Evolutionary conservation across 371 early-diverging fungal genomes (phyloP).

Genomic region (Mucor irregularis): DNA sequence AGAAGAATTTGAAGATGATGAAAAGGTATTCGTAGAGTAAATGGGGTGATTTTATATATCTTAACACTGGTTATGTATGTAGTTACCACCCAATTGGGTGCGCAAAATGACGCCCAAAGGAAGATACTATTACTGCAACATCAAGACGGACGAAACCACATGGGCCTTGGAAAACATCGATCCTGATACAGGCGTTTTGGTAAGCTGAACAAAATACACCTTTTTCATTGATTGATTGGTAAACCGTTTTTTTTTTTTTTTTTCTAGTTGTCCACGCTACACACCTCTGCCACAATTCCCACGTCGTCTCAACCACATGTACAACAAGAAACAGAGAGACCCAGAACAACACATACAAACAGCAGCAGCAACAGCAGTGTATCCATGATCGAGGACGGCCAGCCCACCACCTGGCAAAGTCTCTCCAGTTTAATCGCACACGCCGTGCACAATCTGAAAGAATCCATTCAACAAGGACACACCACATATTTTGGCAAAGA

Average conservation of each 20-base stretch:
- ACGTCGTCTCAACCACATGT: no score
- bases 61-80: neutral
- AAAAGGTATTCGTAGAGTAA: conserved; percentile 1
- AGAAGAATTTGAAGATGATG: conserved; percentile 12
- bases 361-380: neutral
- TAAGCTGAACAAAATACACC: no score
- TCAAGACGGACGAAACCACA: conserved; percentile 76
- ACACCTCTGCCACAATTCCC: conserved; percentile 3
- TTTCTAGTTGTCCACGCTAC: conserved; percentile 6
- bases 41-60: neutral
- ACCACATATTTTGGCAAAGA: conserved; percentile 20
- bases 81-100: conserved; percentile 66
- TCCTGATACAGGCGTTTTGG: conserved; percentile 40
- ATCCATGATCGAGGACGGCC: neutral
- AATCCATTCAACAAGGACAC: conserved; percentile 60
- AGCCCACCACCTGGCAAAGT: conserved; percentile 58
- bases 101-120: conserved; percentile 63
- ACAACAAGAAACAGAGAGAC: no score
- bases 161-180: conserved; percentile 60
- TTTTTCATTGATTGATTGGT: no score
- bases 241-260: no score
- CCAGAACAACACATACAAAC: neutral
- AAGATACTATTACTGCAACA: conserved; percentile 75
- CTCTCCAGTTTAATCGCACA: conserved; percentile 62
- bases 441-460: conserved; percentile 66